Percentiles rank a stretch among this genome's conserved stretches.
Conservation (phyloP, 345 rosid species). For the Turritis glabra region DNA sequence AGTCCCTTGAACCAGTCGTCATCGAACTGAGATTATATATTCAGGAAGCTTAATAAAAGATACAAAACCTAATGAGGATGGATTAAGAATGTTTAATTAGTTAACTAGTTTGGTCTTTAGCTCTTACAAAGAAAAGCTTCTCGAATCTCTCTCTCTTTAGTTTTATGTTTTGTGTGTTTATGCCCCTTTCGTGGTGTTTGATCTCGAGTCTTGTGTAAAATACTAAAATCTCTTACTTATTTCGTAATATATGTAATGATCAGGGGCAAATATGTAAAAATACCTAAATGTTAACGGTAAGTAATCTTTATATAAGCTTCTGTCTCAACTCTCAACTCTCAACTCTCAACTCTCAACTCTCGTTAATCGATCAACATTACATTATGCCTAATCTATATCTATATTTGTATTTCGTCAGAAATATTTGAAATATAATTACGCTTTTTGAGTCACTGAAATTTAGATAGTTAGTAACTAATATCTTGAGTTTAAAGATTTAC, state of each 20-base stretch:
- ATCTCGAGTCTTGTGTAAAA: conserved; percentile 37
- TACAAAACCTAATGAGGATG: conserved; percentile 20
- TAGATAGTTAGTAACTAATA: too few relatives aligned
- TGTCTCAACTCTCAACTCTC: background rate
- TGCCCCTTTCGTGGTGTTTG: conserved; percentile 16
- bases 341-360: too few relatives aligned
- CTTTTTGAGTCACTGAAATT: background rate
- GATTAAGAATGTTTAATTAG: conserved; percentile 34
- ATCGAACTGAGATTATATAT: conserved; percentile 19
- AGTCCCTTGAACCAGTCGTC: conserved; percentile 61
- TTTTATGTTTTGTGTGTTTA: conserved; percentile 29
- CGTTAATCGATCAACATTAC: background rate
- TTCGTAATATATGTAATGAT: conserved; percentile 24
- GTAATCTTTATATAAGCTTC: background rate
- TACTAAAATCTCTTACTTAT: conserved; percentile 3
- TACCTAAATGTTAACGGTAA: conserved; percentile 16
- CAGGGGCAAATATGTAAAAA: conserved; percentile 21
- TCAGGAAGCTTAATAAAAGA: conserved; percentile 28
- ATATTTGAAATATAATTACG: background rate
- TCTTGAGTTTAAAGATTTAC: too few relatives aligned
- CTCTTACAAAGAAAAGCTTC: conserved; percentile 35
- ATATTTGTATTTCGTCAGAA: too few relatives aligned
- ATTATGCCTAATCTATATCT: too few relatives aligned
- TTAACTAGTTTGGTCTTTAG: conserved; percentile 27
- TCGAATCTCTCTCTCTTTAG: conserved; percentile 14